Evolutionary conservation across 169 alveolate genomes (phyloP), one percentile per base, ranked within the genome.

Genomic region (Cryptosporidium ryanae): DNA sequence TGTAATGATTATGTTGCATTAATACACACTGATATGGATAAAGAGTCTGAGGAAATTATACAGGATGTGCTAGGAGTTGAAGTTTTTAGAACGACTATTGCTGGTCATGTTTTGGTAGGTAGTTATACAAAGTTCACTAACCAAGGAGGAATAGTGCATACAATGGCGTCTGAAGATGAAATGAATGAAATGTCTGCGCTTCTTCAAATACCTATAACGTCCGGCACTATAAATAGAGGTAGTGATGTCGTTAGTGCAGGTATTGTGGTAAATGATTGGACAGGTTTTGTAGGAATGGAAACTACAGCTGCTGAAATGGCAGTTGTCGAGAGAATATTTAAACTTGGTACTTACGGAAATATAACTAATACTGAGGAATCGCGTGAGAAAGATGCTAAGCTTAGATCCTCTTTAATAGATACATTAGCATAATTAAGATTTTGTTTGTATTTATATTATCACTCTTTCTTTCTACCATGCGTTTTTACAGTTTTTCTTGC

Each of bases 171-270:
- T 4, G 96, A 96, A n/a, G 99, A 96, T 76, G 99, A 98, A 90
- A 95, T 97, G 92, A 99, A 98, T 92, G 99, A 98, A 89, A 91
- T 98, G 27, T 95, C 99, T 23, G 97, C 96, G 89, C 91, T 97
- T 8, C 82, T 97, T 27, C 98, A 98, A 93, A 90, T 94, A 2
- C 99, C 99, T 1, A 91, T 98, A 55, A 97, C 99, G 18, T 98
- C 99, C 18, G 99, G 99, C 46, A 98, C 99, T 1, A 97, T 98
- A 46, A 98, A 98, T 91, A 94, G 99, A 82, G 99, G 99, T 29
- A 95, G 99, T 29, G 99, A 97, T 84, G 98, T 97, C 18, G 93
- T 97, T 67, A 96, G 96, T 76, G 94, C 97, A 66, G 99, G 99
- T 0, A 90, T 97, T 38, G 97, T 97, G 50, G 99, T 97, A 18